A percentile compares a stretch with the other conserved stretches of the same genome.
These are phyloP conservation scores for Hymenoscyphus fructigenus DNA, from an alignment of 2,329 filamentous ascomycete species.

Conservation along the genomic window DNA sequence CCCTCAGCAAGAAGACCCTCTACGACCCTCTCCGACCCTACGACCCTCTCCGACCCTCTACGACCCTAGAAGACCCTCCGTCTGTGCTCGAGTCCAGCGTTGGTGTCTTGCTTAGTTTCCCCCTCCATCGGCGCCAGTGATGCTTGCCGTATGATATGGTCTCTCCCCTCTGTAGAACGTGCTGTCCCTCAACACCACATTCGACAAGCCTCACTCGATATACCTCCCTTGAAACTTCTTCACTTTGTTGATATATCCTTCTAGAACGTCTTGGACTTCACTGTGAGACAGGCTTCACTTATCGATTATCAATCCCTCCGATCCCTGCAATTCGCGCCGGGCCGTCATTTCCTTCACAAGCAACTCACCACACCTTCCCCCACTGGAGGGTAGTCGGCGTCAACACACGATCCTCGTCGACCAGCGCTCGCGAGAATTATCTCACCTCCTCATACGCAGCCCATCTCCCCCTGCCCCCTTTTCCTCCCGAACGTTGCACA, in stretches of 20 bases:
- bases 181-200: no score
- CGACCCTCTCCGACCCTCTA: no score
- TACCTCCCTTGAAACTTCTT: neutral
- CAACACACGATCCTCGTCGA: conserved; percentile 1
- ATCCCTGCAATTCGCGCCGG: conserved; percentile 1
- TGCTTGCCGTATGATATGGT: no score
- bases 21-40: no score
- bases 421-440: neutral
- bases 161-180: neutral
- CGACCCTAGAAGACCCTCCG: neutral
- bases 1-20: no score
- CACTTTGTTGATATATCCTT: neutral
- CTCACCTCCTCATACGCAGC: neutral
- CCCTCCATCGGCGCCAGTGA: no score
- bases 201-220: no score
- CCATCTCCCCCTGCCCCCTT: neutral
- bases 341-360: conserved; percentile 7
- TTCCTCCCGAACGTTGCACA: conserved; percentile 14
- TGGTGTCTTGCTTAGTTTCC: neutral
- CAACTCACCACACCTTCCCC: neutral
- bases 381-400: neutral
- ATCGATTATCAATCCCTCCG: conserved; percentile 12
- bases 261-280: neutral
- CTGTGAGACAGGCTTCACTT: neutral
- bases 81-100: neutral